Evolutionary conservation across 345 rosid genomes (phyloP).

Genomic region (Laguncularia racemosa): DNA sequence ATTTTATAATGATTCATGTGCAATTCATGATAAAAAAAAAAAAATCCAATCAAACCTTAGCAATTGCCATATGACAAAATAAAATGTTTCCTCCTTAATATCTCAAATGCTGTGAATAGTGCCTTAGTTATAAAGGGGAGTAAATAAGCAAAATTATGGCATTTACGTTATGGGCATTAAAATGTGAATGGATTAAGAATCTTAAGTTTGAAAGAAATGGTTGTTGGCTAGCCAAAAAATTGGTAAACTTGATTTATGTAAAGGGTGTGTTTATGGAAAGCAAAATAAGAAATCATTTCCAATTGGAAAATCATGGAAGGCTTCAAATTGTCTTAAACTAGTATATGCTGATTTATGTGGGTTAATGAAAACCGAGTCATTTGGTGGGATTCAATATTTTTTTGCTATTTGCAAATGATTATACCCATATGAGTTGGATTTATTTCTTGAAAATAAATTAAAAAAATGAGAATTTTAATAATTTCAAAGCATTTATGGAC

Average conservation of each 20-base stretch:
- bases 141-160: neutral
- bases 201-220: neutral
- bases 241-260: constrained; percentile 3
- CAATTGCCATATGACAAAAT: neutral
- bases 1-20: constrained; percentile 1
- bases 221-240: neutral
- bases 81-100: constrained; percentile 5
- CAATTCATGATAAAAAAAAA: constrained; percentile 1
- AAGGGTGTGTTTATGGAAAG: neutral
- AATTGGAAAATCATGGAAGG: neutral
- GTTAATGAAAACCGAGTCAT: neutral
- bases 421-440: constrained; percentile 1
- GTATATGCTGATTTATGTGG: constrained; percentile 4
- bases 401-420: neutral
- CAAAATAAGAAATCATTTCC: too few species aligned
- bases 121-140: neutral
- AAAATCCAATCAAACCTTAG: neutral
- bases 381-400: neutral
- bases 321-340: neutral
- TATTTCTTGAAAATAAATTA: constrained; percentile 3
- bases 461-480: neutral
- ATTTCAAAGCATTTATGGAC: constrained; percentile 1
- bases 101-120: neutral
- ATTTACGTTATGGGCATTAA: constrained; percentile 4
- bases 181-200: neutral